These are phyloP conservation scores for Helotiales sp. DNA, from an alignment of 2,329 filamentous ascomycete genomes.

Conservation along the genomic window DNA sequence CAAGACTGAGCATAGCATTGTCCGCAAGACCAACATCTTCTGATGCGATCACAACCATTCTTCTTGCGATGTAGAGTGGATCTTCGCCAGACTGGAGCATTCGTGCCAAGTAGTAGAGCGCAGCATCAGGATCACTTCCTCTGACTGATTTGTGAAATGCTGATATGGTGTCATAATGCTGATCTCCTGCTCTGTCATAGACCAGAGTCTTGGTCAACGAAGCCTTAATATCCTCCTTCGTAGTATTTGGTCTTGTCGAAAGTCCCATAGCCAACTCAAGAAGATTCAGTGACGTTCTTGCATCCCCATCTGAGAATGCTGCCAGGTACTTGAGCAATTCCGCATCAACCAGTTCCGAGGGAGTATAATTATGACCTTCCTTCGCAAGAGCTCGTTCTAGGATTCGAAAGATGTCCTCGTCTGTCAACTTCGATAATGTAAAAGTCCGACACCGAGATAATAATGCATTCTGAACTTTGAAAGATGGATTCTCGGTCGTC, in stretches of 20 bases:
- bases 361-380: conserved; percentile 46
- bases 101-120: conserved; percentile 90
- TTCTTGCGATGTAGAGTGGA: conserved; percentile 85
- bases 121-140: conserved; percentile 81
- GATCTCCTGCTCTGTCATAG: conserved; percentile 91
- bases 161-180: conserved; percentile 97
- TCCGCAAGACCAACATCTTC: conserved; percentile 94
- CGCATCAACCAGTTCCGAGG: conserved; percentile 66
- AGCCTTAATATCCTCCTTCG: conserved; percentile 74
- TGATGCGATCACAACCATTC: conserved; percentile 91
- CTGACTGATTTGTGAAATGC: conserved; percentile 96
- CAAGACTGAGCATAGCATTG: conserved; percentile 77
- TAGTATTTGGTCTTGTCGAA: conserved; percentile 62
- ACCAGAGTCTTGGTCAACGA: conserved; percentile 89
- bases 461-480: conserved; percentile 86
- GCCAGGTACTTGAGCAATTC: conserved; percentile 81
- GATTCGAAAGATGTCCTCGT: conserved; percentile 72
- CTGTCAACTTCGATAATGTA: conserved; percentile 73
- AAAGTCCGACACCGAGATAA: conserved; percentile 90
- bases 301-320: conserved; percentile 87
- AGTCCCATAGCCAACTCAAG: conserved; percentile 86
- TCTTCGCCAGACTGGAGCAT: conserved; percentile 97
- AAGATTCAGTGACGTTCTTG: conserved; percentile 87
- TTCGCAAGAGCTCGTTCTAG: conserved; percentile 70
- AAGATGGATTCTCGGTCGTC: conserved; percentile 95